phyloP scores from a whole-genome alignment of 805 yeast genomes.

The Kodamaea hsintzibuensis region DNA sequence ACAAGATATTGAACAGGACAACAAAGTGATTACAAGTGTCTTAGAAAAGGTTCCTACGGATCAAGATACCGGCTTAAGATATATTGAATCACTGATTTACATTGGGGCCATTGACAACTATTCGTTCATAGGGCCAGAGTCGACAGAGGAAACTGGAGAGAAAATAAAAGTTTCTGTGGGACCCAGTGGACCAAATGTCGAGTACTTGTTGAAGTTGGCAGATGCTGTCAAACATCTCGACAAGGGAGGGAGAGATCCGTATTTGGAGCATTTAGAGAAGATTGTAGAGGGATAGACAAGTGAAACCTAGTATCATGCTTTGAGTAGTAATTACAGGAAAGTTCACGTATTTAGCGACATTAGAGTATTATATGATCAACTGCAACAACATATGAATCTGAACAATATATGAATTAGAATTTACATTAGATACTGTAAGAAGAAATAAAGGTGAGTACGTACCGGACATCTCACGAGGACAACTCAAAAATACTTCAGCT shows the following conservation, averaged over 20 bases:
- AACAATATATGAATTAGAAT: no score
- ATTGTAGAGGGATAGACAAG: constrained; percentile 11
- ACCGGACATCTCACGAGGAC: no score
- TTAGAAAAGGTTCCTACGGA: constrained; percentile 16
- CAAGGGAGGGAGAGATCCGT: constrained; percentile 27
- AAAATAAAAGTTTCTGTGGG: constrained; percentile 62
- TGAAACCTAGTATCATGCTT: no score
- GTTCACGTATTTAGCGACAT: no score
- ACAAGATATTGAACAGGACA: not conserved
- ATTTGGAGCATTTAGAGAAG: constrained; percentile 32
- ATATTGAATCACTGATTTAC: constrained; percentile 64
- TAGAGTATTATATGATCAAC: no score
- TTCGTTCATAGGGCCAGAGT: constrained; percentile 85
- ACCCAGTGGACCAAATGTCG: constrained; percentile 79
- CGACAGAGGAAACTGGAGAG: constrained; percentile 55
- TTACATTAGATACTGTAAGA: no score
- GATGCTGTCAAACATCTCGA: constrained; percentile 39
- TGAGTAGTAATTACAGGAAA: no score
- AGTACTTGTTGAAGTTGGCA: constrained; percentile 61
- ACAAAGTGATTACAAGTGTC: constrained; percentile 4
- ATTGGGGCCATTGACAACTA: constrained; percentile 81
- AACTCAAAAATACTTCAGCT: no score
- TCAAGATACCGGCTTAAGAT: constrained; percentile 36
- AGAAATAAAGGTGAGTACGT: no score
- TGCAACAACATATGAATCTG: no score